A percentile compares a stretch with the other conserved stretches of the same genome.
Evolutionary conservation across 345 rosid species (phyloP).

Genomic region (Pistacia atlantica): DNA sequence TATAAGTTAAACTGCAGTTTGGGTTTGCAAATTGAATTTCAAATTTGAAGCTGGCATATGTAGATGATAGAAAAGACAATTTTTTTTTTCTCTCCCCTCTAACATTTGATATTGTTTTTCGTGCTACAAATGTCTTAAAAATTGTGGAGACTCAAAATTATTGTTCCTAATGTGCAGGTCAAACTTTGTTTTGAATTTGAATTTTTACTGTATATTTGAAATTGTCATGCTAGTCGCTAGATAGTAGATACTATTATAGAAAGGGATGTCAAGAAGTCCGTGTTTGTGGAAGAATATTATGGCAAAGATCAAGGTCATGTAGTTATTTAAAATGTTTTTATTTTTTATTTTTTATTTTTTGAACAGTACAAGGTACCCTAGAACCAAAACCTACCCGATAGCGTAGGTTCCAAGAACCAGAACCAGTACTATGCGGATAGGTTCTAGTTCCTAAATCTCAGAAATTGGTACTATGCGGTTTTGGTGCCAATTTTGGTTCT

Average conservation of each 20-base stretch:
- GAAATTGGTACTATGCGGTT: too few species aligned
- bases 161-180: background rate
- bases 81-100: background rate
- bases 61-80: background rate
- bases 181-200: background rate
- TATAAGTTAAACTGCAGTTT: slow-evolving; percentile 19
- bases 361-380: too few species aligned
- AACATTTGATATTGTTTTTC: background rate
- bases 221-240: background rate
- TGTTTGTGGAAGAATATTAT: background rate
- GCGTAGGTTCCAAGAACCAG: too few species aligned
- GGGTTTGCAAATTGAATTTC: background rate
- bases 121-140: background rate
- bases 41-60: slow-evolving; percentile 7
- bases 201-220: slow-evolving; percentile 1
- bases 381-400: too few species aligned
- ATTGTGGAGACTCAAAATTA: background rate
- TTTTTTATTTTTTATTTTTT: too few species aligned
- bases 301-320: too few species aligned
- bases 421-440: too few species aligned
- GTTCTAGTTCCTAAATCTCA: too few species aligned
- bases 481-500: too few species aligned
- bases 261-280: background rate
- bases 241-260: background rate
- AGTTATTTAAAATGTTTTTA: too few species aligned